Base-by-base conservation (phyloP, 2,329 filamentous ascomycete species). In the Cladophialophora bantiana region DNA sequence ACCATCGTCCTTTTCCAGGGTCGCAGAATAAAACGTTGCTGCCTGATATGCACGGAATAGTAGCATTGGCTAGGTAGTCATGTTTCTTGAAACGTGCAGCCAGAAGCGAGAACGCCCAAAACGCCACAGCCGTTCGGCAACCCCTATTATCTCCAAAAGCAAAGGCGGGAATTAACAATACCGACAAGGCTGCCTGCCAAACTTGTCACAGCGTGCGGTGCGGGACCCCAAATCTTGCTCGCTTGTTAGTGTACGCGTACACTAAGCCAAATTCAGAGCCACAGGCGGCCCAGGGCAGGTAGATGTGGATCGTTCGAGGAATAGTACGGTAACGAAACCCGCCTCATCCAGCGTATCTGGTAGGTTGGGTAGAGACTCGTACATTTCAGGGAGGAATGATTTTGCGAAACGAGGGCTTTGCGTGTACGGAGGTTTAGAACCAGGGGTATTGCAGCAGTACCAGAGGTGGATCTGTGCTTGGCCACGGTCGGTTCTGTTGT, bases 161-260 rank as follows among this genome's bases (percentile, higher is more conserved):
- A 53, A 10, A 26, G 26, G 26, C 26, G 20, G 7, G 7, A 53
- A 26, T 13, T n/a, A 36, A 26, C 26, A 36, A 26, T 3, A 40
- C 32, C 20, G 36, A 40, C 40, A 42, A 40, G 34, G 38, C 56
- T 18, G 34, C 32, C 31, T 36, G 12, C 7, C 4, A 35, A 56
- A 7, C 32, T n/a, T 53, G 20, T 13, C 12, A 36, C 55, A 4
- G 13, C n/a, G 3, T 26, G 26, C 26, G 26, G 26, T 26, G 26
- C 7, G 18, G 12, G 45, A 26, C 45, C 45, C 45, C 45, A 20
- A 9, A 38, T 38, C 13, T 26, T 26, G 26, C 26, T 26, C 26
- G 26, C 40, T 32, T 12, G 31, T 59, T 59, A 32, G 40, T 59
- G 50, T 54, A 54, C 50, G 59, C 53, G 59, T 62, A 62, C 32